phyloP scores from a whole-genome alignment of 1,139 yeast species.

The Arxiozyma telluris region DNA sequence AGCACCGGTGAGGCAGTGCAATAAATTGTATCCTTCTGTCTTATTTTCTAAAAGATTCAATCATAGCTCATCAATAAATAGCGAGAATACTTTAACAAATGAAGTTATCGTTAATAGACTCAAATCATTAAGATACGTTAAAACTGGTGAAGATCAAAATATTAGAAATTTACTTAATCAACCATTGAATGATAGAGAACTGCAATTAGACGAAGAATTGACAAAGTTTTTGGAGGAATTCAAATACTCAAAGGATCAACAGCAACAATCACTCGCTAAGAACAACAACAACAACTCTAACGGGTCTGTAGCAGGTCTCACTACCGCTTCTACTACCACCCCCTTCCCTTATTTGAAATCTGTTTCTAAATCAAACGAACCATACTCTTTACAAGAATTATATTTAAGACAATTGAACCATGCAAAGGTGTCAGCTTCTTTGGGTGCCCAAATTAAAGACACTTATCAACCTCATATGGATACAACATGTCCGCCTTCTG shows the following conservation, averaged over 20 bases:
- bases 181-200: slow-evolving; percentile 24
- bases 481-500: slow-evolving; percentile 45
- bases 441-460: slow-evolving; percentile 59
- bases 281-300: neutral
- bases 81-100: slow-evolving; percentile 4
- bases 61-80: neutral
- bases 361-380: slow-evolving; percentile 32
- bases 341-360: slow-evolving; percentile 30
- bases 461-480: slow-evolving; percentile 67
- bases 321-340: neutral
- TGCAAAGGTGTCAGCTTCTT: slow-evolving; percentile 36
- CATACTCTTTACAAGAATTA: slow-evolving; percentile 69
- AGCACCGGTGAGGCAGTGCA: neutral
- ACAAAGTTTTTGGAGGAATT: slow-evolving; percentile 23
- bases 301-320: neutral
- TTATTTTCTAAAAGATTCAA: neutral
- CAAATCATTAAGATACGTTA: slow-evolving; percentile 16
- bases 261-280: neutral
- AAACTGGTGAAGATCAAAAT: slow-evolving; percentile 14
- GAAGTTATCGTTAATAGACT: slow-evolving; percentile 18
- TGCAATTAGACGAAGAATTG: slow-evolving; percentile 26
- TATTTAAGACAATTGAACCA: slow-evolving; percentile 60
- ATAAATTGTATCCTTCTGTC: neutral
- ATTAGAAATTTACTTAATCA: slow-evolving; percentile 9
- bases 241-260: neutral